phyloP scores from a whole-genome alignment of 2,329 filamentous ascomycete species.

The Cordyceps sp. region DNA sequence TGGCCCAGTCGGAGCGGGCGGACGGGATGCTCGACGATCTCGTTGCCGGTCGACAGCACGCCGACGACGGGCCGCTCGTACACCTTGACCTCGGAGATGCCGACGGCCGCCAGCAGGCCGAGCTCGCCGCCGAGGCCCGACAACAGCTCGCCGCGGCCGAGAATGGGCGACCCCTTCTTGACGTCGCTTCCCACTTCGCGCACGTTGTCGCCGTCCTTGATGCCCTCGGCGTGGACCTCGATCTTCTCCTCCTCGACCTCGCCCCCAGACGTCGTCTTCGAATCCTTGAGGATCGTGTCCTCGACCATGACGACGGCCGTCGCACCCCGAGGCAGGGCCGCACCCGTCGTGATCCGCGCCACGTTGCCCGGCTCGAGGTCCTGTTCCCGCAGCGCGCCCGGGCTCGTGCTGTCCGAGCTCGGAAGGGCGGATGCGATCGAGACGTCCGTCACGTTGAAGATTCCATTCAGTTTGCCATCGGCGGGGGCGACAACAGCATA shows the following conservation, averaged over 20 bases:
- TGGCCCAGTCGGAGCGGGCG: constrained; percentile 57
- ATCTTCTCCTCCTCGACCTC: constrained; percentile 76
- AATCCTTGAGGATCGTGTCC: constrained; percentile 62
- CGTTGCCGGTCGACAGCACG: constrained; percentile 85
- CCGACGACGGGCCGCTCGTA: constrained; percentile 68
- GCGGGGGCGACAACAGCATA: constrained; percentile 65
- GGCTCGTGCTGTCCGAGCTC: too few species aligned
- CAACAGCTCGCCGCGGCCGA: constrained; percentile 66
- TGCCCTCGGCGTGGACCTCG: constrained; percentile 64
- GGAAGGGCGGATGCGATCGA: too few species aligned
- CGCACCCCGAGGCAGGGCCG: constrained; percentile 73
- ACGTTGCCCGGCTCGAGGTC: constrained; percentile 58
- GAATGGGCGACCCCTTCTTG: constrained; percentile 47
- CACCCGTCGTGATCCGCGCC: constrained; percentile 85
- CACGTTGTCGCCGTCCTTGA: constrained; percentile 71
- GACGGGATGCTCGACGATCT: constrained; percentile 63
- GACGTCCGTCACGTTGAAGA: constrained; percentile 73
- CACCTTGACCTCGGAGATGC: constrained; percentile 51
- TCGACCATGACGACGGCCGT: constrained; percentile 89
- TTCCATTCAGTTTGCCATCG: constrained; percentile 51
- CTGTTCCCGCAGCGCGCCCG: too few species aligned
- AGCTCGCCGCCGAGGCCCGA: constrained; percentile 82
- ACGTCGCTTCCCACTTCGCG: constrained; percentile 86
- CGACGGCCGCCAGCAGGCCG: constrained; percentile 74
- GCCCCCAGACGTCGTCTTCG: too few species aligned